phyloP scores from a whole-genome alignment of 768 basidiomycete genomes.

The Rhodotorula paludigena region DNA sequence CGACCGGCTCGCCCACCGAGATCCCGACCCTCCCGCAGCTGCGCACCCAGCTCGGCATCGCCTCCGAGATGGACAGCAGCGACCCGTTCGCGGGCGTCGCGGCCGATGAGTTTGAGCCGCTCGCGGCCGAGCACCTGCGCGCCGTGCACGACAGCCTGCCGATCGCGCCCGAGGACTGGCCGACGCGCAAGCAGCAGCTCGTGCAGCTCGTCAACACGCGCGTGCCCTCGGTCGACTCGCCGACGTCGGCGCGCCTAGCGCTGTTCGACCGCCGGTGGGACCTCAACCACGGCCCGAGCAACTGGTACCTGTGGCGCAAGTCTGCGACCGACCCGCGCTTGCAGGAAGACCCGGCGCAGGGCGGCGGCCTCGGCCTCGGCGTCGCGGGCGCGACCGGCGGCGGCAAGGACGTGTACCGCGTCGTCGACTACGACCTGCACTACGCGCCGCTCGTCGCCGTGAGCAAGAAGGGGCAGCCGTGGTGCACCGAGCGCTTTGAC shows the following conservation, averaged over 20 bases:
- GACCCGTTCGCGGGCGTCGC: slow-evolving; percentile 32
- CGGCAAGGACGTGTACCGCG: slow-evolving; percentile 35
- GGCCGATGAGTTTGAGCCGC: slow-evolving; percentile 28
- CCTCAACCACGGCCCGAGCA: slow-evolving; percentile 40
- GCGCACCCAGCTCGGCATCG: slow-evolving; percentile 18
- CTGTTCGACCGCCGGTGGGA: slow-evolving; percentile 41
- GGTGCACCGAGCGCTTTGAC: slow-evolving; percentile 45
- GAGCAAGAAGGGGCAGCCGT: slow-evolving; percentile 41
- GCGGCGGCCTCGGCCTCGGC: slow-evolving; percentile 35
- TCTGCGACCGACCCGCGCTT: slow-evolving; percentile 30
- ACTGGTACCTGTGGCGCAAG: slow-evolving; percentile 42
- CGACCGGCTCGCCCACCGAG: slow-evolving; percentile 8
- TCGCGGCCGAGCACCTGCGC: slow-evolving; percentile 32
- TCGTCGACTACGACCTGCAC: slow-evolving; percentile 43
- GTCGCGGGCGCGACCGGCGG: slow-evolving; percentile 27
- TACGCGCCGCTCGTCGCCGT: slow-evolving; percentile 42
- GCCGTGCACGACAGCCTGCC: slow-evolving; percentile 29
- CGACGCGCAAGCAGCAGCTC: slow-evolving; percentile 35
- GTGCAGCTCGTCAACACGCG: slow-evolving; percentile 37
- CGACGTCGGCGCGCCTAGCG: slow-evolving; percentile 25
- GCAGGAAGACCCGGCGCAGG: slow-evolving; percentile 15
- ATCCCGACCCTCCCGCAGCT: slow-evolving; percentile 18
- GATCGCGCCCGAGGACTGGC: slow-evolving; percentile 36
- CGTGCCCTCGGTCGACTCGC: slow-evolving; percentile 16
- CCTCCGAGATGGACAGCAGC: background rate